Base-by-base conservation (phyloP, 805 yeast species). In the Kregervanrija pseudodelftensis region DNA sequence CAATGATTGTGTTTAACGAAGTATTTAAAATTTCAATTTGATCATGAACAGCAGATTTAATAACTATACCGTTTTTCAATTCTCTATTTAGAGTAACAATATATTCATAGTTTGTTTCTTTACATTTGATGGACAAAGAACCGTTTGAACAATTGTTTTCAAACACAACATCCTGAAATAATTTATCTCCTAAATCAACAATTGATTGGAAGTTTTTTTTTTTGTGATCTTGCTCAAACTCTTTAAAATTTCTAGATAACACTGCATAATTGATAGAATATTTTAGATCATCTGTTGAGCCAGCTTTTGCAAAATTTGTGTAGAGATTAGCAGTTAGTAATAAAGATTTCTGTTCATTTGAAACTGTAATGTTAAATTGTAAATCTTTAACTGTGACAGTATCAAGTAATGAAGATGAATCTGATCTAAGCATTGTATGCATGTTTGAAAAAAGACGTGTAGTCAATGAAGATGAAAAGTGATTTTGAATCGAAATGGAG, bases 251-350 rank as follows among this genome's bases (percentile, higher is more conserved):
- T 41, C 87, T 70, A 4, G 91, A 78, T 4, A 91, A 73, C 4
- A 80, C 89, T 2, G 96, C 97, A 63, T 91, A 91, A 63, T 91
- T 91, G 50, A 91, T 74, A 5, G 96, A 84, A 56, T 84, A 79
- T 47, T 78, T 76, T 53, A 91, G 70, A 57, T 90, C 91, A 64
- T 91, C 98, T 0, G 81, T 77, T 11, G 66, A 64, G n/a, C 91
- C 79, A n/a, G 96, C 90, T 44, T 74, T 68, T 17, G 74, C 69
- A 55, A 90, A 83, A 54, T 80, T 79, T 0, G 95, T 85, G 32
- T 67, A 66, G 49, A 86, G 72, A 37, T 72, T 69, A 22, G 85
- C 70, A 10, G 84, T 74, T 2, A 62, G 15, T 4, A 40, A 31
- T 15, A 59, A 33, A 13, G 54, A 43, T 5, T 41, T 39, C 4